Conservation (phyloP, 192 early-diverging fungal genomes). For the Linnemannia zychae region DNA sequence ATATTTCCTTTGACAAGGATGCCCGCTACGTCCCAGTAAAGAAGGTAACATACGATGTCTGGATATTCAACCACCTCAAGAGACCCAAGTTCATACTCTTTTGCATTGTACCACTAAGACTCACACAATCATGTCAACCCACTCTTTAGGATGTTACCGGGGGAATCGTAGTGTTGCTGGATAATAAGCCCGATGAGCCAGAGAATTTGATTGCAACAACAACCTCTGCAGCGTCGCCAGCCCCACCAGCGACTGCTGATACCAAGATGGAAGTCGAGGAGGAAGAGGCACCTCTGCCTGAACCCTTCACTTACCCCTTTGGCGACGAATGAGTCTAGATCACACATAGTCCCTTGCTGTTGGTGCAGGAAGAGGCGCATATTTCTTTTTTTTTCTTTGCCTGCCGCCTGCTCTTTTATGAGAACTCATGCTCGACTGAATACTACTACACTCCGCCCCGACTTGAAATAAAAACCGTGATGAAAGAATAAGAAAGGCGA, state of each 20-base stretch:
- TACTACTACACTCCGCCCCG: no score
- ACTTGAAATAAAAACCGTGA: no score
- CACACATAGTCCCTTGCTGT: not conserved
- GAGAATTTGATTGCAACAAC: constrained; percentile 82
- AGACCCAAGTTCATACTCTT: not conserved
- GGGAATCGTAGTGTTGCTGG: constrained; percentile 91
- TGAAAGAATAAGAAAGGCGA: no score
- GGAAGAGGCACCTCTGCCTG: constrained; percentile 76
- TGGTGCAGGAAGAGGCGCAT: not conserved
- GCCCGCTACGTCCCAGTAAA: constrained; percentile 93
- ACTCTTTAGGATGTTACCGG: constrained; percentile 67
- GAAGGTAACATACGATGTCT: constrained; percentile 61
- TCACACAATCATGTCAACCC: not conserved
- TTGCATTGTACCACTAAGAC: not conserved
- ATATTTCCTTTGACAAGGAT: constrained; percentile 87
- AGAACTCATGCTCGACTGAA: no score
- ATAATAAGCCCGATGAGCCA: constrained; percentile 81
- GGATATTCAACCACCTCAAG: not conserved
- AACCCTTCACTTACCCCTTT: constrained; percentile 90
- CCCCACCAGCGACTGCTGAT: constrained; percentile 31
- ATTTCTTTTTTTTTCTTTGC: not conserved
- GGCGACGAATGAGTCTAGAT: constrained; percentile 58
- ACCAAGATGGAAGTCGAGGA: constrained; percentile 62
- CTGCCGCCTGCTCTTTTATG: not conserved
- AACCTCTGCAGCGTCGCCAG: not conserved